These are phyloP conservation scores for Salix udensis DNA, from an alignment of 345 rosid genomes.

Conservation along the genomic window DNA sequence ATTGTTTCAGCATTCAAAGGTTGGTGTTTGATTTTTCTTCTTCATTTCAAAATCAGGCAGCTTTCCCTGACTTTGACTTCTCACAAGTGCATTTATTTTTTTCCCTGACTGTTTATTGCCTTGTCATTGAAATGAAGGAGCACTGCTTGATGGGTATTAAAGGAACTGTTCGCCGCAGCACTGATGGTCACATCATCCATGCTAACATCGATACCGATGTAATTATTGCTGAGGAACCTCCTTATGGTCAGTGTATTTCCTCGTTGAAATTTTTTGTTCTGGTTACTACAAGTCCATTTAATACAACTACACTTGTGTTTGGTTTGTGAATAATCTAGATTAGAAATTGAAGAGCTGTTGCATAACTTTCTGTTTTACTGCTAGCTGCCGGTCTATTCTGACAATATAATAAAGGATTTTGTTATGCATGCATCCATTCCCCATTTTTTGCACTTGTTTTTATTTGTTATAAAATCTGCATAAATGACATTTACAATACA, in stretches of 20 bases:
- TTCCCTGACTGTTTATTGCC: not conserved
- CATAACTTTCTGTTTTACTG: not conserved
- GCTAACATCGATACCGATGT: slow-evolving; percentile 99
- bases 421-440: not conserved
- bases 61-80: not conserved
- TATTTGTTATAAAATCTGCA: not conserved
- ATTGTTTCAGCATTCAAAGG: slow-evolving; percentile 97
- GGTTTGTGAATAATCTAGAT: not conserved
- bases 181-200: slow-evolving; percentile 97
- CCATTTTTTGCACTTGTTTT: not conserved
- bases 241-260: slow-evolving; percentile 64
- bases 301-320: not conserved
- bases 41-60: slow-evolving; percentile 9
- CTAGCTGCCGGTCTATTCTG: not conserved
- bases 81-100: slow-evolving; percentile 8
- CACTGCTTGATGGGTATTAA: slow-evolving; percentile 99
- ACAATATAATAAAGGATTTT: not conserved
- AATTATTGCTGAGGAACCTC: slow-evolving; percentile 95
- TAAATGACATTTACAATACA: not conserved
- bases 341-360: not conserved
- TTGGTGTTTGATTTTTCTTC: slow-evolving; percentile 25
- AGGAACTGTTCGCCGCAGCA: slow-evolving; percentile 98
- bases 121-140: slow-evolving; percentile 51
- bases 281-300: not conserved
- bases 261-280: not conserved